Evolutionary conservation across 2,329 filamentous ascomycete species (phyloP).

Genomic region (Aspergillus fumigatiaffinis): DNA sequence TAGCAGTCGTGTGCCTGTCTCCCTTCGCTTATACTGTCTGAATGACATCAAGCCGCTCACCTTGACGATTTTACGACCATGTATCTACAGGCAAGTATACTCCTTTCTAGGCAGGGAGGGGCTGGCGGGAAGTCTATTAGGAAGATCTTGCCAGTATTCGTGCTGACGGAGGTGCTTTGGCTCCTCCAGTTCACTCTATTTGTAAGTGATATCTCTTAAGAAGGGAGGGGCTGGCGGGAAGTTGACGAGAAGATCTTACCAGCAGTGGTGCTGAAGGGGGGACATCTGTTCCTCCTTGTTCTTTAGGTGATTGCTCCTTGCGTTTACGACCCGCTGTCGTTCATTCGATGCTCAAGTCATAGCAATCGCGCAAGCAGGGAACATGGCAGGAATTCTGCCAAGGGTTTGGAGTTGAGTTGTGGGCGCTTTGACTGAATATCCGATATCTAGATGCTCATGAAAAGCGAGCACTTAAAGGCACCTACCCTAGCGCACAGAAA

Average conservation of each 20-base stretch:
- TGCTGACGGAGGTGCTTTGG: background rate
- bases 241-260: background rate
- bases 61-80: background rate
- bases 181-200: background rate
- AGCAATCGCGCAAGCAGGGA: slow-evolving; percentile 6
- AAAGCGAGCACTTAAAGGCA: slow-evolving; percentile 13
- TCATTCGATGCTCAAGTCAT: background rate
- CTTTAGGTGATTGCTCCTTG: background rate
- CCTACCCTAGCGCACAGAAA: slow-evolving; percentile 14
- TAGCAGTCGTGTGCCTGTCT: background rate
- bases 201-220: background rate
- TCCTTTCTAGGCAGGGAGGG: background rate
- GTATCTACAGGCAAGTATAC: background rate
- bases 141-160: background rate
- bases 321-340: background rate
- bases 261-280: background rate
- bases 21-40: background rate
- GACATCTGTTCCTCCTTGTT: background rate
- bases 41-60: background rate
- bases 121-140: background rate
- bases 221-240: background rate
- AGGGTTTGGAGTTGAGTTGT: slow-evolving; percentile 9
- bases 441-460: slow-evolving; percentile 16
- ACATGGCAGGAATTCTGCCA: slow-evolving; percentile 9
- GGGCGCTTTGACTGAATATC: slow-evolving; percentile 18